These are phyloP conservation scores for Sphaerulina vaccinii DNA, from an alignment of 2,329 filamentous ascomycete species.

Conservation along the genomic window DNA sequence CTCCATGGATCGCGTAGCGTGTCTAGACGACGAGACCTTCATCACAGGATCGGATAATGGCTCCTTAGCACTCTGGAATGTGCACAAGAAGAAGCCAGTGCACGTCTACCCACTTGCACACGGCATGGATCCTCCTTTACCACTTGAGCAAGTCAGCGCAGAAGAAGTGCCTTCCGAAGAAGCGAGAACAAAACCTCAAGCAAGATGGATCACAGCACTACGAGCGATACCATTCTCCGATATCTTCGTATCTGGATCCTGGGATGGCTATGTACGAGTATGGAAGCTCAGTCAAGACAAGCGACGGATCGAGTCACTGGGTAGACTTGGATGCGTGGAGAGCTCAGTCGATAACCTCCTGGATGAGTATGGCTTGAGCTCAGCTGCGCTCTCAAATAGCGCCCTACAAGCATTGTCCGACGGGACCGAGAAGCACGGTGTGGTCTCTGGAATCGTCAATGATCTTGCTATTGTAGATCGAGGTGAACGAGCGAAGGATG, in stretches of 20 bases:
- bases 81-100: slow-evolving; percentile 92
- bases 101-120: slow-evolving; percentile 78
- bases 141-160: slow-evolving; percentile 69
- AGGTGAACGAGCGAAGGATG: slow-evolving; percentile 69
- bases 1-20: slow-evolving; percentile 86
- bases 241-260: slow-evolving; percentile 85
- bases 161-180: slow-evolving; percentile 60
- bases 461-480: slow-evolving; percentile 84
- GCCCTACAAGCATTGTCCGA: slow-evolving; percentile 25
- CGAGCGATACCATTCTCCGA: slow-evolving; percentile 86
- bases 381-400: slow-evolving; percentile 18
- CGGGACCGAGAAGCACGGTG: slow-evolving; percentile 20
- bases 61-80: slow-evolving; percentile 78
- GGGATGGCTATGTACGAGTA: slow-evolving; percentile 83
- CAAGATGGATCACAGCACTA: slow-evolving; percentile 88
- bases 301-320: slow-evolving; percentile 69
- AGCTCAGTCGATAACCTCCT: slow-evolving; percentile 21
- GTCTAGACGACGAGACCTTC: slow-evolving; percentile 84
- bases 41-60: slow-evolving; percentile 94
- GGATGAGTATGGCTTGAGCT: slow-evolving; percentile 22
- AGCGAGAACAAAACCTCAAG: slow-evolving; percentile 52
- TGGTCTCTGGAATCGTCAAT: slow-evolving; percentile 76
- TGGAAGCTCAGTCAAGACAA: slow-evolving; percentile 87
- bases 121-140: slow-evolving; percentile 72
- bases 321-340: slow-evolving; percentile 51